Evolutionary conservation across 108 stramenopile genomes (phyloP), one percentile per base, ranked within the genome.

Genomic region (Seminavis robusta): DNA sequence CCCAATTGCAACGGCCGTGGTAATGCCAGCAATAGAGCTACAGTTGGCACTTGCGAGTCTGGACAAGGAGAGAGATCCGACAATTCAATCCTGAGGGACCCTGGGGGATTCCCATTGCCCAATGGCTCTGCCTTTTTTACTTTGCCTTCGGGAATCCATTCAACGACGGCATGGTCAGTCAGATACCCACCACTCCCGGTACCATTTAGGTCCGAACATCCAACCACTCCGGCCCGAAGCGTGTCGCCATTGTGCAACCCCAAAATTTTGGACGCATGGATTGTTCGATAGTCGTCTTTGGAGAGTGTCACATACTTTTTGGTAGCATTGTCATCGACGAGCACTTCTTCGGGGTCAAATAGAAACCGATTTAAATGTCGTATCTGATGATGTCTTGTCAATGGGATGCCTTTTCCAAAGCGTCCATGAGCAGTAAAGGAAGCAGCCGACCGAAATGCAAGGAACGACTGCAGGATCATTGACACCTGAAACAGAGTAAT

Each of bases 1-100:
- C 84, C 76, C 9, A 97, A 59, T 55, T 89, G 89, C 15, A 88
- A 43, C 32, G 96, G 96, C 47, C 94, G 65, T 7, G 96, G 96
- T 17, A 95, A 60, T 6, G 96, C 96, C 47, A 97, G 69, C 16
- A 97, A 70, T 4, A 97, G 51, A 50, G 81, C 83, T 8, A 92
- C 82, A 21, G 37, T 40, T 9, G 61, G 48, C 20, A 33, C 48
- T 19, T 39, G 25, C 3, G 37, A 16, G 40, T 15, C 43, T 32
- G 74, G 57, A n/a, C n/a, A n/a, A 40, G 30, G 41, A 21, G 60
- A 57, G 5, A 77, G 65, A 29, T 73, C 53, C 15, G 72, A 47
- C 24, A 90, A 57, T 30, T 36, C 53, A 41, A 90, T 56, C 16
- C 32, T 40, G 0, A 90, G 36, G 3, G 80, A 78, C 5, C 89